Conservation (phyloP, 371 early-diverging fungal species). For the Neoconidiobolus thromboides region DNA sequence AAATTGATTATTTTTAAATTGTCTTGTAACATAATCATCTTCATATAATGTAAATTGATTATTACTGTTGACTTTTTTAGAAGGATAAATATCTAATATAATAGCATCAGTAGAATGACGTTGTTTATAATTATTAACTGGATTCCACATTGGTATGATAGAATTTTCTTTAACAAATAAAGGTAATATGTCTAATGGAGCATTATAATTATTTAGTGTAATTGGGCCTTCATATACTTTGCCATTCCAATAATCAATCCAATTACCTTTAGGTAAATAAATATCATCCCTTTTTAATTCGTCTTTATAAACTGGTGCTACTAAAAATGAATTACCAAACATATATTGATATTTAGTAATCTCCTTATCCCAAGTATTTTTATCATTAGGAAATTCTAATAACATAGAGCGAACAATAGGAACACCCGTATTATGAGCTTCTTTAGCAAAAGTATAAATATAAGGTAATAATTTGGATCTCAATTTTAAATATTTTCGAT, state of each 20-base stretch:
- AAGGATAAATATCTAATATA: background rate
- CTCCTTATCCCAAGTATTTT: background rate
- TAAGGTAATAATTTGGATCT: background rate
- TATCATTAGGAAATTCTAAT: constrained; percentile 1
- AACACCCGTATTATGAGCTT: background rate
- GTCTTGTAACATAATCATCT: background rate
- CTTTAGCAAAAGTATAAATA: background rate
- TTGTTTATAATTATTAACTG: background rate
- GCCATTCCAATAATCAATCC: background rate
- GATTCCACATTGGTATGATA: background rate
- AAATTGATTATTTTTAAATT: background rate
- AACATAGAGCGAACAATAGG: background rate
- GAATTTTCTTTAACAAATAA: background rate
- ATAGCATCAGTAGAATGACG: background rate
- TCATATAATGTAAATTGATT: background rate
- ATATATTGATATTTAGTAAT: constrained; percentile 1
- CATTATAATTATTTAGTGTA: background rate
- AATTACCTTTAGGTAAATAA: background rate
- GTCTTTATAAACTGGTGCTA: background rate
- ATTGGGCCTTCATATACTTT: background rate
- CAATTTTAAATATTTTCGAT: background rate
- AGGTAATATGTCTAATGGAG: background rate
- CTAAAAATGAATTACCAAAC: background rate
- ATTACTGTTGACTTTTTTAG: background rate
- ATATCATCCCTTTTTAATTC: background rate